Percentiles rank a stretch among this genome's conserved stretches.
These are phyloP conservation scores for Draba incana DNA, from an alignment of 345 rosid species.

Conservation along the genomic window DNA sequence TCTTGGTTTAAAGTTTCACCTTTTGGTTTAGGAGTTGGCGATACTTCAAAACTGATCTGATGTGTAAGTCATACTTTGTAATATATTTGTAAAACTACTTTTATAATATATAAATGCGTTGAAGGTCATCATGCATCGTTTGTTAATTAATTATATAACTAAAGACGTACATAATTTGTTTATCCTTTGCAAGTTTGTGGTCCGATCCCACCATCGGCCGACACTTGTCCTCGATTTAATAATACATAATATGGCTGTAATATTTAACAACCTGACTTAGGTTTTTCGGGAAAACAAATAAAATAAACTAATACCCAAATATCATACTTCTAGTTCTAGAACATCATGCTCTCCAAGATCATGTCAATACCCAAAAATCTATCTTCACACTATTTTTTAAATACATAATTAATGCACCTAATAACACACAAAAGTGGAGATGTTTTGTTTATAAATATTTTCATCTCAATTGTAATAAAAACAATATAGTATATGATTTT, in stretches of 20 bases:
- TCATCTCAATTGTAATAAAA: neutral
- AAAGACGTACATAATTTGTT: conserved; percentile 27
- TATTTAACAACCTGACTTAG: conserved; percentile 33
- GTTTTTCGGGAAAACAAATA: conserved; percentile 34
- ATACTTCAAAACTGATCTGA: neutral
- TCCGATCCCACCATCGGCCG: conserved; percentile 23
- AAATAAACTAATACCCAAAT: conserved; percentile 9
- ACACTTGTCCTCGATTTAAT: conserved; percentile 33
- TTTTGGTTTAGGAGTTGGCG: neutral
- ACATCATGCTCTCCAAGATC: conserved; percentile 21
- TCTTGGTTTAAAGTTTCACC: too few species aligned
- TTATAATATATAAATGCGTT: conserved; percentile 6
- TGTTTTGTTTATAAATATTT: neutral
- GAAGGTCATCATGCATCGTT: conserved; percentile 27
- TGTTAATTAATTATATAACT: neutral
- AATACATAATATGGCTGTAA: conserved; percentile 24
- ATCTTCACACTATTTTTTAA: neutral
- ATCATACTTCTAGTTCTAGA: conserved; percentile 39
- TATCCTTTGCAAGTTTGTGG: conserved; percentile 21
- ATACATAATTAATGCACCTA: conserved; percentile 5
- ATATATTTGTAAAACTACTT: neutral
- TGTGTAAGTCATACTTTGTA: conserved; percentile 6
- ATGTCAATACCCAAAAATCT: neutral
- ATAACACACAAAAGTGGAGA: neutral
- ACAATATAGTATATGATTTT: too few species aligned